Conservation (phyloP, 1,284 basidiomycete species). For the Ceratobasidium sp. region DNA sequence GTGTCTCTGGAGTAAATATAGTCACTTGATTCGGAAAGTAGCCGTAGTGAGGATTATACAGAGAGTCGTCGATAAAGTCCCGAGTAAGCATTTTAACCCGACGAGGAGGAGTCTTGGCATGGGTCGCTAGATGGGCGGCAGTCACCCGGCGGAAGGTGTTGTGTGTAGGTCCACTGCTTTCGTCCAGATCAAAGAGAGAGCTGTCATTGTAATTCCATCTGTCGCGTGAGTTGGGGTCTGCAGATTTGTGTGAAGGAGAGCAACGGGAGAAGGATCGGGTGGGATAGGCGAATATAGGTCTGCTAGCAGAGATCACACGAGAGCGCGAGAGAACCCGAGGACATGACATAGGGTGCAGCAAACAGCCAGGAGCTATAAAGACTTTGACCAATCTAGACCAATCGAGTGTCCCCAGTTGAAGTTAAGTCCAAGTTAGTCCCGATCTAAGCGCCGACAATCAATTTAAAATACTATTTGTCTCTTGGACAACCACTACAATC, state of each 20-base stretch:
- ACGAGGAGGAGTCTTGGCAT: constrained; percentile 72
- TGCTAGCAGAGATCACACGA: neutral
- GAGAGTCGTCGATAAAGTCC: constrained; percentile 96
- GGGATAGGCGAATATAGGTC: neutral
- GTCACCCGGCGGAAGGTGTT: constrained; percentile 73
- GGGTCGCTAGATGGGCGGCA: constrained; percentile 71
- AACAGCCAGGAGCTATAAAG: neutral
- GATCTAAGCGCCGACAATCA: no score
- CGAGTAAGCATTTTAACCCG: constrained; percentile 93
- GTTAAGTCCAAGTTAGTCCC: no score
- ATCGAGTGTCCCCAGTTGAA: no score
- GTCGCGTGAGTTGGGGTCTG: constrained; percentile 44
- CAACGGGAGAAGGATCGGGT: constrained; percentile 9
- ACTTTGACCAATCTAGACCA: no score
- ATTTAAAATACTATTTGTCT: neutral
- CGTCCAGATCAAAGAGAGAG: constrained; percentile 61
- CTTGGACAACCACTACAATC: neutral
- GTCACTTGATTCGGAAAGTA: constrained; percentile 94
- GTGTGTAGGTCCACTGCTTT: constrained; percentile 59
- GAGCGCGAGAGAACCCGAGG: constrained; percentile 5
- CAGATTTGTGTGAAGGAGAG: neutral
- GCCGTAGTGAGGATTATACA: constrained; percentile 98
- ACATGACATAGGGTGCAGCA: constrained; percentile 25
- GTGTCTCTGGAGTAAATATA: constrained; percentile 77
- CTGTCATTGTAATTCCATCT: constrained; percentile 64